phyloP scores from a whole-genome alignment of 495 filamentous ascomycete species.

The Glarea lozoyensis region DNA sequence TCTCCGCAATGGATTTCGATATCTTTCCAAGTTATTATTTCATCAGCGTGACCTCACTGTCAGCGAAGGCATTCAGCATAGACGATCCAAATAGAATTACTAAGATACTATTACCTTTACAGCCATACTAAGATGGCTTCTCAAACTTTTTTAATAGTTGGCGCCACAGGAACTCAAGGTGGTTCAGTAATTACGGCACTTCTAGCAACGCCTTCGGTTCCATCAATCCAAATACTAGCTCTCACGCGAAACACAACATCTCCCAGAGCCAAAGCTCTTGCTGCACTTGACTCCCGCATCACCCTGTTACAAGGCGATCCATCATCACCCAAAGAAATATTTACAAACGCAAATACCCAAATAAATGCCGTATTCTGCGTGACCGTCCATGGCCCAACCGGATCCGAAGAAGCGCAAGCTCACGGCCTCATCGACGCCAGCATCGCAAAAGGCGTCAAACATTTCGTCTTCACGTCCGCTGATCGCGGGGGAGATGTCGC shows the following conservation, averaged over 20 bases:
- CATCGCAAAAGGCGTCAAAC: slow-evolving; percentile 45
- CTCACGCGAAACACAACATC: slow-evolving; percentile 58
- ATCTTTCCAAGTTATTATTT: too few relatives aligned
- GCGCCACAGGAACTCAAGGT: slow-evolving; percentile 68
- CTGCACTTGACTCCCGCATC: slow-evolving; percentile 25
- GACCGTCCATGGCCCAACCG: slow-evolving; percentile 26
- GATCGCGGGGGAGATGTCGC: slow-evolving; percentile 54
- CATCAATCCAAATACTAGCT: slow-evolving; percentile 50
- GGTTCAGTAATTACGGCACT: slow-evolving; percentile 49
- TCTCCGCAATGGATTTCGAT: too few relatives aligned
- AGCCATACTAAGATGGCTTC: too few relatives aligned
- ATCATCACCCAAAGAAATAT: slow-evolving; percentile 28
- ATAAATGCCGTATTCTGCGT: slow-evolving; percentile 37
- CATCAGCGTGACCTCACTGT: too few relatives aligned
- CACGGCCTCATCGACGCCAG: slow-evolving; percentile 52
- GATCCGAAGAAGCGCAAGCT: slow-evolving; percentile 51
- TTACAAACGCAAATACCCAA: slow-evolving; percentile 30
- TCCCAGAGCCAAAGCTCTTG: slow-evolving; percentile 42
- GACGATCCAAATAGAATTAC: too few relatives aligned
- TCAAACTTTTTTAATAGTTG: slow-evolving; percentile 46
- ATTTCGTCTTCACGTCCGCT: slow-evolving; percentile 63
- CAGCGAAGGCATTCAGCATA: too few relatives aligned
- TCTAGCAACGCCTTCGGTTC: slow-evolving; percentile 23
- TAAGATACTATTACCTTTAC: too few relatives aligned
- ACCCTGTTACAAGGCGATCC: slow-evolving; percentile 10